phyloP scores from a whole-genome alignment of 73 alveolate species.

The Tetrahymena elliotti region DNA sequence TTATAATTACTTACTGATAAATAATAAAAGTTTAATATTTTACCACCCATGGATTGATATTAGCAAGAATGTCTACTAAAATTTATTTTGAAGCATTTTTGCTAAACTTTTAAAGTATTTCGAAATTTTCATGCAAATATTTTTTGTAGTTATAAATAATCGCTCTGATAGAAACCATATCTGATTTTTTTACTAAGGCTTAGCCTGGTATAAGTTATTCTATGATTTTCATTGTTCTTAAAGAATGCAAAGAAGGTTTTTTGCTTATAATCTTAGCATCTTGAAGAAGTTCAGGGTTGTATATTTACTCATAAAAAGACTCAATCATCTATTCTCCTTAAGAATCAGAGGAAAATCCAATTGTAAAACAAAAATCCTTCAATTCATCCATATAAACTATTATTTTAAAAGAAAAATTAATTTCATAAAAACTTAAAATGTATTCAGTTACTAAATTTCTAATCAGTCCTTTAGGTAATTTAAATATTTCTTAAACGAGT shows the following conservation, averaged over 20 bases:
- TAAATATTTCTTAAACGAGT: neutral
- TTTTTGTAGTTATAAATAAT: neutral
- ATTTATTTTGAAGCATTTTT: neutral
- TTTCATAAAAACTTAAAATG: neutral
- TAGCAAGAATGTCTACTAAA: neutral
- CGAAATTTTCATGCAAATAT: neutral
- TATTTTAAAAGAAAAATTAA: neutral
- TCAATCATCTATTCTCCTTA: neutral
- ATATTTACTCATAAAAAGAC: neutral
- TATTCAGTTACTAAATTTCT: neutral
- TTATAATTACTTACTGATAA: neutral
- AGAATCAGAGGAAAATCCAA: neutral
- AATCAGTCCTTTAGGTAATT: neutral
- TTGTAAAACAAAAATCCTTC: neutral
- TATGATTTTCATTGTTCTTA: neutral
- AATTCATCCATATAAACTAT: neutral
- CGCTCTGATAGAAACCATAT: neutral
- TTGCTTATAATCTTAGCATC: neutral
- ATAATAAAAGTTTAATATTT: neutral
- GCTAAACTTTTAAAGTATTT: neutral
- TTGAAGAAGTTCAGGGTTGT: neutral
- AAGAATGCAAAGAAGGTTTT: neutral
- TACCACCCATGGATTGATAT: neutral
- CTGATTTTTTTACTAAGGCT: neutral
- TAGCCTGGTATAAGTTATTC: neutral